These are phyloP conservation scores for Floccularia luteovirens DNA, from an alignment of 768 basidiomycete species.

Conservation along the genomic window DNA sequence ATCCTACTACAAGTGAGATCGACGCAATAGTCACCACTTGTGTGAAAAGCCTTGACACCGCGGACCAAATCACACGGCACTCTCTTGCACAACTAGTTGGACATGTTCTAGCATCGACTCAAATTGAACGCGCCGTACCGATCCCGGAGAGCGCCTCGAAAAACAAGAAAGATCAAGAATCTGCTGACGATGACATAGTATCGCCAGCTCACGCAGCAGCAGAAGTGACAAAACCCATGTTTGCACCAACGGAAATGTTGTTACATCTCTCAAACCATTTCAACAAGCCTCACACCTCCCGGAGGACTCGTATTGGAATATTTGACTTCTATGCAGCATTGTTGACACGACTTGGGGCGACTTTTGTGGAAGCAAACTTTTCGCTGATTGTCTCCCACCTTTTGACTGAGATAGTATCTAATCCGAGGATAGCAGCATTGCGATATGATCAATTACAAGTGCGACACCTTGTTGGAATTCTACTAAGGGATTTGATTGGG, in stretches of 20 bases:
- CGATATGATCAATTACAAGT: conserved; percentile 72
- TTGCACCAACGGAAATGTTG: conserved; percentile 77
- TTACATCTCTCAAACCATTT: conserved; percentile 70
- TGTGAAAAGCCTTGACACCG: conserved; percentile 67
- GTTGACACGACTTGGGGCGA: conserved; percentile 64
- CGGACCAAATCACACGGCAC: conserved; percentile 80
- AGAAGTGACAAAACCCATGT: conserved; percentile 59
- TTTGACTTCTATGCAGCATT: conserved; percentile 85
- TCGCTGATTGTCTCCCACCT: conserved; percentile 72
- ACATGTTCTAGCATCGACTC: conserved; percentile 78
- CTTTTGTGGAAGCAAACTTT: conserved; percentile 81
- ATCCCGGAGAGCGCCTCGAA: conserved; percentile 44
- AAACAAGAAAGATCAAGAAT: conserved; percentile 54
- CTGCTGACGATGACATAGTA: conserved; percentile 46
- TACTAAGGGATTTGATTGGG: conserved; percentile 83
- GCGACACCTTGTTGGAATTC: conserved; percentile 64
- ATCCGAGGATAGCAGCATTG: conserved; percentile 40
- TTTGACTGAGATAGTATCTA: conserved; percentile 67
- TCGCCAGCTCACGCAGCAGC: conserved; percentile 35
- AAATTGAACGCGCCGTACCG: conserved; percentile 50
- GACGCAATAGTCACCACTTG: conserved; percentile 66
- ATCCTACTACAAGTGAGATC: conserved; percentile 60
- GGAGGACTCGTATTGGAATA: conserved; percentile 75
- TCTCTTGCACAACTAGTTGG: conserved; percentile 76
- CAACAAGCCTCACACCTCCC: conserved; percentile 63